phyloP scores from a whole-genome alignment of 2,329 filamentous ascomycete genomes.

The Colletotrichum higginsianum region DNA sequence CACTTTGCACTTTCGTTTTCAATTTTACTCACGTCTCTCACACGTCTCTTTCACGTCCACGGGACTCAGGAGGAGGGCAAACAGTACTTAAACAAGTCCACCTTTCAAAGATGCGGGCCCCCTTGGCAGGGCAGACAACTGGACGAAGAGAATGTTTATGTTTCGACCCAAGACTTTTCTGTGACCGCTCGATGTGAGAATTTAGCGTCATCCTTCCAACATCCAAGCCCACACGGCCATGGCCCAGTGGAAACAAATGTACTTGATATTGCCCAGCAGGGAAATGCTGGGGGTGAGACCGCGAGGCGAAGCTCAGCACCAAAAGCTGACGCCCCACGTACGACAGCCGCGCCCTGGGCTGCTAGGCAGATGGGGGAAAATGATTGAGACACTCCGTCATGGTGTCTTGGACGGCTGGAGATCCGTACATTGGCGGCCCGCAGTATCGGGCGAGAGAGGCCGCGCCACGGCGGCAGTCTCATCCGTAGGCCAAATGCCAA shows the following conservation, averaged over 20 bases:
- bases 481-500: not conserved
- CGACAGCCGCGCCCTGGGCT: slow-evolving; percentile 3
- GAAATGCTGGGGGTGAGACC: not conserved
- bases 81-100: not conserved
- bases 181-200: not conserved
- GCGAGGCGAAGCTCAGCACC: slow-evolving; percentile 11
- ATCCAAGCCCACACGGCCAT: not conserved
- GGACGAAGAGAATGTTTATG: not conserved
- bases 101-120: not conserved
- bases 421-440: not conserved
- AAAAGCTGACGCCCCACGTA: slow-evolving; percentile 2
- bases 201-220: slow-evolving; percentile 14
- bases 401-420: not conserved
- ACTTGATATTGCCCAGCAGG: slow-evolving; percentile 1
- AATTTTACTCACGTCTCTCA: not conserved
- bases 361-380: not conserved
- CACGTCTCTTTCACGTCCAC: too few relatives aligned
- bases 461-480: not conserved
- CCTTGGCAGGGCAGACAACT: not conserved
- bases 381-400: not conserved
- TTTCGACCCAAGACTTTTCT: not conserved
- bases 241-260: not conserved
- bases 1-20: too few relatives aligned
- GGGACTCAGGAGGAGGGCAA: not conserved
- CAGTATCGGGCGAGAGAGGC: slow-evolving; percentile 1